These are phyloP conservation scores for Globisporangium echinulatum DNA, from an alignment of 352 stramenopile genomes.

Conservation along the genomic window DNA sequence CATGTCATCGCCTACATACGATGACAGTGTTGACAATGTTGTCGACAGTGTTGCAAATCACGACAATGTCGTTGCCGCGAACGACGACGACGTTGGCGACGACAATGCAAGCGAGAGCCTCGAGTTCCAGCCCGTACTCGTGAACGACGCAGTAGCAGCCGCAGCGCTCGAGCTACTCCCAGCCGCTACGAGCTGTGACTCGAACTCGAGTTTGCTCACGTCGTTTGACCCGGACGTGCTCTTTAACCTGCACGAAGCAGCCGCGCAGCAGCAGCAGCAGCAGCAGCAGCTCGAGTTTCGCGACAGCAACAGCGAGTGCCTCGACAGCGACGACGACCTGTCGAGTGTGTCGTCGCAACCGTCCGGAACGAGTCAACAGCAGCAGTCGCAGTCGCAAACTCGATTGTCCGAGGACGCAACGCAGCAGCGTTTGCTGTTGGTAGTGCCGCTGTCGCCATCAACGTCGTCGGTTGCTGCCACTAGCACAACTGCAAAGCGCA, in stretches of 20 bases:
- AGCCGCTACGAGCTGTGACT: background rate
- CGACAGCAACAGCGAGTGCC: background rate
- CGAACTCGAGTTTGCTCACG: slow-evolving; percentile 6
- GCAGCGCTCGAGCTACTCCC: slow-evolving; percentile 5
- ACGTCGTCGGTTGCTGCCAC: background rate
- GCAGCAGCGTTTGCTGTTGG: background rate
- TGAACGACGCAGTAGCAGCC: slow-evolving; percentile 7
- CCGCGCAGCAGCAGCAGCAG: background rate
- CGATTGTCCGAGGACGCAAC: background rate
- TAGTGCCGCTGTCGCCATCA: slow-evolving; percentile 3
- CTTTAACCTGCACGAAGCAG: slow-evolving; percentile 28
- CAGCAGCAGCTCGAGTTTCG: background rate
- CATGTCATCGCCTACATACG: background rate
- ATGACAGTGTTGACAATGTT: background rate
- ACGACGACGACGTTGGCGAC: slow-evolving; percentile 20
- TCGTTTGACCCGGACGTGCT: slow-evolving; percentile 26
- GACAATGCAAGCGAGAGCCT: slow-evolving; percentile 20
- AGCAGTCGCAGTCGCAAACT: background rate
- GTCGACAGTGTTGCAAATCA: background rate
- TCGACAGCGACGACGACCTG: slow-evolving; percentile 11
- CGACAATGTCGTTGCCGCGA: background rate
- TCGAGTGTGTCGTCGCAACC: slow-evolving; percentile 12
- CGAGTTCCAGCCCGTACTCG: slow-evolving; percentile 33
- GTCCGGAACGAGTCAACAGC: background rate
- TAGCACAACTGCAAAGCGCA: background rate